Evolutionary conservation across 2,329 filamentous ascomycete species (phyloP), one percentile per base, ranked within the genome.

Genomic region (Trichoderma harzianum): DNA sequence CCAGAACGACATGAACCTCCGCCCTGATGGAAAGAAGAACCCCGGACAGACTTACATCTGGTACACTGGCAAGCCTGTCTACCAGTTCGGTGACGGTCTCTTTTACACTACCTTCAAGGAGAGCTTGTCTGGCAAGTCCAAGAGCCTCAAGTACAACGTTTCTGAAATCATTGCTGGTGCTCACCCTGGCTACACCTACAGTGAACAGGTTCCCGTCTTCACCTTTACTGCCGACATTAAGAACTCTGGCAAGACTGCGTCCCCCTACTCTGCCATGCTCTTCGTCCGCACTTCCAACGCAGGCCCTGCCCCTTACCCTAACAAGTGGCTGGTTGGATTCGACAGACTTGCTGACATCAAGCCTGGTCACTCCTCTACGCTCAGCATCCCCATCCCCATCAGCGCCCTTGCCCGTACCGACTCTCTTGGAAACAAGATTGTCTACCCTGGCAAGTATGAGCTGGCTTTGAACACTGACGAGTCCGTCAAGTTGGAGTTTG

Each of bases 31-130:
- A 72, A 76, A 76, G 3, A 77, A 77, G 1, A 85, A 82, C 66
- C 86, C 87, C 0, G 86, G 87, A 16, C 80, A 87, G 16, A 90
- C 88, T 0, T 89, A 90, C 75, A 85, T 84, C 73, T 90, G 87
- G 87, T 90, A 86, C 77, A 81, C 82, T 6, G 82, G 82, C 43
- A 79, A 79, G 21, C 82, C 87, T 2, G 84, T 85, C 62, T 82
- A 83, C 1, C 53, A 71, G n/a, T 90, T 89, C 70, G 88, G 87
- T 0, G 81, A 82, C 70, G 88, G 87, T 0, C 74, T 89, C 71
- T 87, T 89, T 76, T 89, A 89, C 78, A 89, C 87, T 7, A 86
- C 78, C 47, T 89, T 89, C 74, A 74, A 76, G 18, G 76, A 79
- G 21, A 24, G 57, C 26, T n/a, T 71, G 3, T 24, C 34, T 5